These are phyloP conservation scores for Jatropha podagrica DNA, from an alignment of 441 rosid genomes.

Conservation along the genomic window DNA sequence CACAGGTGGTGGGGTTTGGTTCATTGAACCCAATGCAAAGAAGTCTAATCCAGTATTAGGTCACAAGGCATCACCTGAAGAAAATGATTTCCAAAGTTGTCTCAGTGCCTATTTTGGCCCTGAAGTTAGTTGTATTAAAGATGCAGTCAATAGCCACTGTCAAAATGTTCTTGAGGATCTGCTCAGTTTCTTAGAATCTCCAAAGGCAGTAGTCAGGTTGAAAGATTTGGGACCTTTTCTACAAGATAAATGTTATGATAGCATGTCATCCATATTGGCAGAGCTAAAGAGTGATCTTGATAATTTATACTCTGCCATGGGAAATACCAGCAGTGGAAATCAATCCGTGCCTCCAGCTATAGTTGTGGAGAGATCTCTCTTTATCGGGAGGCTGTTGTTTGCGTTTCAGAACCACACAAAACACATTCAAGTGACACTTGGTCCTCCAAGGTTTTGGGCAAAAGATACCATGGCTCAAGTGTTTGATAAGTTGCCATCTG, in stretches of 20 bases:
- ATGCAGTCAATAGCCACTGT: slow-evolving; percentile 77
- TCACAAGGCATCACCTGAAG: slow-evolving; percentile 52
- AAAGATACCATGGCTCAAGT: slow-evolving; percentile 56
- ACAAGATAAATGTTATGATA: slow-evolving; percentile 79
- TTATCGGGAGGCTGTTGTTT: slow-evolving; percentile 89
- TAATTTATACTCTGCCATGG: slow-evolving; percentile 51
- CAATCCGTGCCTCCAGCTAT: slow-evolving; percentile 50
- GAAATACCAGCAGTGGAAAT: slow-evolving; percentile 38
- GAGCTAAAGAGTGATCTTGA: slow-evolving; percentile 73
- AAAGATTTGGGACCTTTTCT: slow-evolving; percentile 76
- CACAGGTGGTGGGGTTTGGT: slow-evolving; percentile 96
- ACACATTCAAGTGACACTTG: slow-evolving; percentile 79
- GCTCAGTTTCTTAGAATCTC: slow-evolving; percentile 84
- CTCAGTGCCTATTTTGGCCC: slow-evolving; percentile 90
- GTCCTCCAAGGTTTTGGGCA: slow-evolving; percentile 97
- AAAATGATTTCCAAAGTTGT: slow-evolving; percentile 74
- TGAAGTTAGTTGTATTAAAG: slow-evolving; percentile 80
- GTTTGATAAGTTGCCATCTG: slow-evolving; percentile 68
- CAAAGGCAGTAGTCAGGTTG: slow-evolving; percentile 84
- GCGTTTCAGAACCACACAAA: slow-evolving; percentile 82
- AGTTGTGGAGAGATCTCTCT: slow-evolving; percentile 83
- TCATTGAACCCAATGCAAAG: slow-evolving; percentile 67
- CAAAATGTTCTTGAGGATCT: slow-evolving; percentile 79
- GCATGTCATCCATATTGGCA: slow-evolving; percentile 62
- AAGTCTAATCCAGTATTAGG: slow-evolving; percentile 48